Base-by-base conservation (phyloP, 768 basidiomycete genomes). In the Panus rudis region DNA sequence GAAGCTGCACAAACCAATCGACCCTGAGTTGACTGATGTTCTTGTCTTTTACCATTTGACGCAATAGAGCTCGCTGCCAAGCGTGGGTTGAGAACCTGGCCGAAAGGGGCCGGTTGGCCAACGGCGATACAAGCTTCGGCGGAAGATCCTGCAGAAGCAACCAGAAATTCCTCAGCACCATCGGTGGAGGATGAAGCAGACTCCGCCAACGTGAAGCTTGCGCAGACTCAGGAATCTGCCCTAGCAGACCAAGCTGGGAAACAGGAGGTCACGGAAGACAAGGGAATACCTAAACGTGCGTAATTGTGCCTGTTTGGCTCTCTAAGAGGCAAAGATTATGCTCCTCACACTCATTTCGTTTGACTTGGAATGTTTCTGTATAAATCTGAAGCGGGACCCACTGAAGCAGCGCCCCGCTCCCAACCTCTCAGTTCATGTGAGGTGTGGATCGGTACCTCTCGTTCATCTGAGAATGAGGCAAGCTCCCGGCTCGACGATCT, bases 401-500 rank as follows among this genome's bases (percentile, higher is more conserved):
- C 32, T 20, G 37, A 40, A 27, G 24, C 6, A 19, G 27, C 22
- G 13, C 43, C 33, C 32, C 31, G 37, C 24, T 2, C 35, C 3
- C 47, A 20, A 14, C 30, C 50, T 2, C 26, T 54, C 7, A 45
- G 47, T 20, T 20, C 52, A 16, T 58, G 56, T 41, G 56, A 58
- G 32, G 54, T 58, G 6, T 58, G 56, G 56, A 58, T 58, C 14
- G 56, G 56, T 6, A 55, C 56, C 11, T 58, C 56, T 6, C 39
- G 47, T 27, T 16, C 50, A 12, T 13, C 46, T 25, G 51, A 49
- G 13, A 39, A 42, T 12, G 44, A 42, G 6, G 10, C 33, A 20
- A 48, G 53, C 5, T 50, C 54, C 6, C 52, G 56, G 17, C 46
- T 58, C 13, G 56, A 58, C 34, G 56, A 58, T 27, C 51, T 58